Evolutionary conservation across 176 grass and related monocot species (phyloP).

Genomic region (Eleusine indica): DNA sequence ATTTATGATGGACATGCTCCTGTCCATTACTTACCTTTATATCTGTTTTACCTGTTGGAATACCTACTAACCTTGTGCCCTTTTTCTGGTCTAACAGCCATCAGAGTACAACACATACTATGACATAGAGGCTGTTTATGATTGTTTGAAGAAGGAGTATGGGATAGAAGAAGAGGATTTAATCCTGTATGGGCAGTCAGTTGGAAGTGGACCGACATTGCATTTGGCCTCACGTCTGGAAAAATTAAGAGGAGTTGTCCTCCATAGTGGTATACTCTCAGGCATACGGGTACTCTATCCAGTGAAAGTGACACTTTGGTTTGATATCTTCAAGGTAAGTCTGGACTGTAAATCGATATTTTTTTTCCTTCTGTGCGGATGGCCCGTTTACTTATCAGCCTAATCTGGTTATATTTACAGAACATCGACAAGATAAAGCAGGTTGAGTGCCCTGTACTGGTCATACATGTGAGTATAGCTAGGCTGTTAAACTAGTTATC

Average conservation of each 20-base stretch:
- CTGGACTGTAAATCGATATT: constrained; percentile 9
- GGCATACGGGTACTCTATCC: constrained; percentile 95
- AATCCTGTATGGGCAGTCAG: constrained; percentile 98
- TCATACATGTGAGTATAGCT: constrained; percentile 86
- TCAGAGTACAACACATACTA: constrained; percentile 95
- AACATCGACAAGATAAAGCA: constrained; percentile 98
- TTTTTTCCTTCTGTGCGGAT: background rate
- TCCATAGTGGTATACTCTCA: constrained; percentile 95
- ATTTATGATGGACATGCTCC: background rate
- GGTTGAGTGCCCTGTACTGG: constrained; percentile 87
- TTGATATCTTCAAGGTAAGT: constrained; percentile 98
- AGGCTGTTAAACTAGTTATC: background rate
- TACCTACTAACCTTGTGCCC: constrained; percentile 27
- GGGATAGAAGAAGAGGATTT: constrained; percentile 83
- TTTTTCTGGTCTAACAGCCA: constrained; percentile 61
- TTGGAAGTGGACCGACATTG: constrained; percentile 96
- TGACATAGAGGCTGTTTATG: constrained; percentile 97
- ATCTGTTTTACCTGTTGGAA: constrained; percentile 26
- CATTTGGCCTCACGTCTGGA: constrained; percentile 78
- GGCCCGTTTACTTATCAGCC: background rate
- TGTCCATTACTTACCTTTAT: constrained; percentile 18
- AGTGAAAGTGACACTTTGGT: constrained; percentile 95
- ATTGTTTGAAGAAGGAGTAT: constrained; percentile 92
- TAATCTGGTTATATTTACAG: constrained; percentile 51
- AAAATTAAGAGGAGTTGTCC: constrained; percentile 86